Evolutionary conservation across 768 basidiomycete species (phyloP).

Genomic region (Clavaria fumosa): DNA sequence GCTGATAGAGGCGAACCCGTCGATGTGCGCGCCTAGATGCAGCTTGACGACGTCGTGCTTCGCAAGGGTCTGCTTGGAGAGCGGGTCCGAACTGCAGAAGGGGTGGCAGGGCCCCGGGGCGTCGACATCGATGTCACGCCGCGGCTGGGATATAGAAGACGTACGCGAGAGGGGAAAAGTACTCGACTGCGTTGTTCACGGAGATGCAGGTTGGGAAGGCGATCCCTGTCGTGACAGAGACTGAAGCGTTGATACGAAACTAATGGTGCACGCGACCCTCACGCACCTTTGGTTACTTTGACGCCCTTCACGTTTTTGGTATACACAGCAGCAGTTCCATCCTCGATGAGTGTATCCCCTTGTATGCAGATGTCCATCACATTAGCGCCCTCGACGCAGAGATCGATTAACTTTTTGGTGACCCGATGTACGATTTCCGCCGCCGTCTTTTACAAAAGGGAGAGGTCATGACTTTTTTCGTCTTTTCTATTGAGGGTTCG

Average conservation of each 20-base stretch:
- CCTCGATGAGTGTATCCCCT: constrained; percentile 87
- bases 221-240: constrained; percentile 35
- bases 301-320: constrained; percentile 84
- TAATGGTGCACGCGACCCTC: too few species aligned
- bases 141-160: too few species aligned
- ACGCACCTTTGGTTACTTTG: constrained; percentile 74
- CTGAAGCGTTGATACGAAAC: too few species aligned
- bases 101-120: too few species aligned
- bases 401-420: constrained; percentile 69
- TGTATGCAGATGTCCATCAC: constrained; percentile 81
- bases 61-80: constrained; percentile 49
- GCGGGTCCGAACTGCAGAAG: constrained; percentile 61
- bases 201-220: constrained; percentile 92
- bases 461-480: not conserved
- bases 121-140: too few species aligned
- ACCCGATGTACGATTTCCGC: constrained; percentile 81
- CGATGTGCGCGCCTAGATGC: constrained; percentile 93
- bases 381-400: constrained; percentile 70
- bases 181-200: constrained; percentile 89
- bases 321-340: constrained; percentile 71
- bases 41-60: constrained; percentile 92
- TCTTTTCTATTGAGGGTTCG: constrained; percentile 1
- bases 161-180: constrained; percentile 91
- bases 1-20: constrained; percentile 86
- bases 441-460: constrained; percentile 42